Base-by-base conservation (phyloP, 805 yeast species). In the Ogataea methylovora region DNA sequence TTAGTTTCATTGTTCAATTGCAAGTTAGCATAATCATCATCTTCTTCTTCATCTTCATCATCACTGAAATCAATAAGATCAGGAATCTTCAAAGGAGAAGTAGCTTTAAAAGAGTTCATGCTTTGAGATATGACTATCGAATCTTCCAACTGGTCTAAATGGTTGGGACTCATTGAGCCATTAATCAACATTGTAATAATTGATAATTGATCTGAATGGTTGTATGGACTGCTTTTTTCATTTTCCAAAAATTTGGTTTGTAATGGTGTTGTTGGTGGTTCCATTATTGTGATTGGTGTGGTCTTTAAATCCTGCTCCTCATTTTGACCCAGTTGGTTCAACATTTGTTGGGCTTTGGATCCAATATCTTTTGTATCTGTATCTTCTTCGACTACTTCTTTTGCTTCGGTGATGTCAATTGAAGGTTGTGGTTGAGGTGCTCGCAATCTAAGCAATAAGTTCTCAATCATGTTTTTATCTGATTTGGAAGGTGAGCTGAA, bases 101-200 rank as follows among this genome's bases (percentile, higher is more conserved):
- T 33, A 3, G 36, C 31, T 15, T 23, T 33, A 2, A 19, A 19
- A 4, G 30, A 13, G 5, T n/a, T n/a, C n/a, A n/a, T n/a, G n/a
- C n/a, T n/a, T n/a, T n/a, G n/a, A n/a, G n/a, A n/a, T n/a, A n/a
- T n/a, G n/a, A n/a, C n/a, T n/a, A n/a, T n/a, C n/a, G n/a, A n/a
- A n/a, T n/a, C n/a, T n/a, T n/a, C n/a, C n/a, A n/a, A n/a, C n/a
- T n/a, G n/a, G n/a, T n/a, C n/a, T n/a, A n/a, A n/a, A n/a, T n/a
- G n/a, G n/a, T n/a, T n/a, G 9, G 49, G 49, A 20, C 43, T 40
- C 32, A 39, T 21, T 10, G 49, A 32, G 14, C 45, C 52, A 30
- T 40, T 46, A 9, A 51, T 45, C 11, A 51, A 34, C 40, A 46
- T 36, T 3, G 56, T 41, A 17, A 51, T 45, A 14, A 48, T 39